Base-by-base conservation (phyloP, 2,329 filamentous ascomycete species). In the Penicillium crustosum region DNA sequence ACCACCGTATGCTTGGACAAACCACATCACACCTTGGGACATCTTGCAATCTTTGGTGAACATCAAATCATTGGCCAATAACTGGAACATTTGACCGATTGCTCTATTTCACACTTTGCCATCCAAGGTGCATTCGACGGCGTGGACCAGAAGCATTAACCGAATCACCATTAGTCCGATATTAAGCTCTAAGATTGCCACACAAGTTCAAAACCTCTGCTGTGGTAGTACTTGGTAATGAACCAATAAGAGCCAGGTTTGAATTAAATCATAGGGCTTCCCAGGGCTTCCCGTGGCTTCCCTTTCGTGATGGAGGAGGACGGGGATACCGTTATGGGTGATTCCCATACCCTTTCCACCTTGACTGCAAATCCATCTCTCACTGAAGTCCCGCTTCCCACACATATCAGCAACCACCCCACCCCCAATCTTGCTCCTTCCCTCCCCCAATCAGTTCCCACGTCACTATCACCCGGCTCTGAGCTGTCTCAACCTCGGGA, bases 251-350 rank as follows among this genome's bases (percentile, higher is more conserved):
- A 39, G 48, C 19, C 25, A 47, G 49, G 45, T 19, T 48, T 35
- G 31, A 57, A 48, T 13, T 48, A 42, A 33, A 55, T 50, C 23
- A 31, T 49, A 42, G 41, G 23, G 31, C 36, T 53, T 50, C 39
- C 48, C 33, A 52, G 19, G 31, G 44, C 35, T 53, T 53, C 15
- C n/a, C n/a, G n/a, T n/a, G n/a, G n/a, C n/a, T n/a, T n/a, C n/a
- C 9, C 8, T 33, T 36, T 19, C 31, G 59, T 45, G n/a, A 72
- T 70, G 71, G 73, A 73, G 49, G 68, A 66, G 49, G 73, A 76
- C 55, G 74, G 76, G 57, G 75, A 77, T 59, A 72, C 69, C n/a
- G 62, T 77, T 19, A 78, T 77, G 75, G 66, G 68, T 42, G 72
- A 74, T 53, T 52, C 66, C 41, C 66, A 65, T 27, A 57, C 49